Evolutionary conservation across 768 basidiomycete species (phyloP), one percentile per base, ranked within the genome.

Genomic region (Xanthoconium stramineum): DNA sequence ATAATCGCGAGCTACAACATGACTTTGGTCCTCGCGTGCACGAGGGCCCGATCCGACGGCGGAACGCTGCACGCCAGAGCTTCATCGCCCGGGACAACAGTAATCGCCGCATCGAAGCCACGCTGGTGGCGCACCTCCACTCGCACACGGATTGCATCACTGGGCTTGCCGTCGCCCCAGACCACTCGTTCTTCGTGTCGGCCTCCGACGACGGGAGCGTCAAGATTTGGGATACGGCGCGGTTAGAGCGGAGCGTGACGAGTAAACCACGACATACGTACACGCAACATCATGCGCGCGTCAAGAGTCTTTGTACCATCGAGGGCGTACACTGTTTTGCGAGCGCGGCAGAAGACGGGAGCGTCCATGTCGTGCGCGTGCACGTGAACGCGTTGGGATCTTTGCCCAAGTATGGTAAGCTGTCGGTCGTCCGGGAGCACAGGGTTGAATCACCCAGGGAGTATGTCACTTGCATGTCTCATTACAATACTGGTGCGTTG

Each of bases 221-320:
- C 66, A 95, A 94, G 69, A 80, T 91, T 40, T 97, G 94, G 94
- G 89, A 93, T 61, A 89, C 94, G 2, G 89, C 91, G 9, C 79
- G 94, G n/a, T 78, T 98, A 44, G 96, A 98, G 67, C 81, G 95
- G 54, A 98, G 94, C 70, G 91, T 97, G 17, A 92, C 94, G 20
- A 88, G 89, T 68, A 91, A 91, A 75, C 84, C 83, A 52, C 69
- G 88, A 60, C 80, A 88, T 65, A 86, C 85, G 2, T 87, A 88
- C 66, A 75, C 76, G n/a, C 81, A 86, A 47, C 83, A 88, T 63
- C 85, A 91, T 62, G 86, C 89, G 0, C 79, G 80, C 17, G 75
- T 88, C 40, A 83, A 83, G 54, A 74, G 75, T 28, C 79, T 97
- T 15, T 94, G 91, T 69, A 85, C 88, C 58, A 76, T 98, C 50